phyloP scores from a whole-genome alignment of 2,329 filamentous ascomycete species.

The Ophiocordyceps robertsii region DNA sequence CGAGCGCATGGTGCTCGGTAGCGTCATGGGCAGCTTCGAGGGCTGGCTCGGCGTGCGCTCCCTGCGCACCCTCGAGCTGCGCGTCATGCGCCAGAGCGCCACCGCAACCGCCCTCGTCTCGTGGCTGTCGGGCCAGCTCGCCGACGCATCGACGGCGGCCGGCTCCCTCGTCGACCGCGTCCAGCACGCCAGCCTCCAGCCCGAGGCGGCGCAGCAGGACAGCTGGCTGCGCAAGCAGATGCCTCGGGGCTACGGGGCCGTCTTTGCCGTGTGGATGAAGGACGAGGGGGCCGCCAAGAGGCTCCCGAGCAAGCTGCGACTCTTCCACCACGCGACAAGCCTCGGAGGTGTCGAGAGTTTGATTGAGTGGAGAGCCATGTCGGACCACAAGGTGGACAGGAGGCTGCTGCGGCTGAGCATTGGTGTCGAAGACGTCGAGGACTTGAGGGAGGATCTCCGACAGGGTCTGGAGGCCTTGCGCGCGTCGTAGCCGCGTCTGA shows the following conservation, averaged over 20 bases:
- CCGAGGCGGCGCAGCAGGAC: constrained; percentile 37
- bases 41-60: constrained; percentile 85
- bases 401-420: constrained; percentile 69
- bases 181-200: constrained; percentile 70
- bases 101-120: constrained; percentile 56
- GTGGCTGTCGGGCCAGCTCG: constrained; percentile 50
- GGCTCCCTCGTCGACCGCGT: constrained; percentile 45
- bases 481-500: not conserved
- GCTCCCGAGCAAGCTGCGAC: constrained; percentile 62
- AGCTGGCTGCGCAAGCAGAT: constrained; percentile 78
- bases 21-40: constrained; percentile 80
- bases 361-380: constrained; percentile 94
- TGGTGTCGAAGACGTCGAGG: constrained; percentile 77
- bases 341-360: constrained; percentile 88
- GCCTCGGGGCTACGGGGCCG: constrained; percentile 80
- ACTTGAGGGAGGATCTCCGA: constrained; percentile 63
- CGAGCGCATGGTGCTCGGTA: constrained; percentile 68
- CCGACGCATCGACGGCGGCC: constrained; percentile 25
- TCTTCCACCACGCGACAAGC: constrained; percentile 93
- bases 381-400: constrained; percentile 58
- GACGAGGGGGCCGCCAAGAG: constrained; percentile 45
- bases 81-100: constrained; percentile 63
- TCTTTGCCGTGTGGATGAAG: constrained; percentile 64
- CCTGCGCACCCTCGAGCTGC: constrained; percentile 71
- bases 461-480: constrained; percentile 47